Base-by-base conservation (phyloP, 768 basidiomycete genomes). In the Daedalea quercina region DNA sequence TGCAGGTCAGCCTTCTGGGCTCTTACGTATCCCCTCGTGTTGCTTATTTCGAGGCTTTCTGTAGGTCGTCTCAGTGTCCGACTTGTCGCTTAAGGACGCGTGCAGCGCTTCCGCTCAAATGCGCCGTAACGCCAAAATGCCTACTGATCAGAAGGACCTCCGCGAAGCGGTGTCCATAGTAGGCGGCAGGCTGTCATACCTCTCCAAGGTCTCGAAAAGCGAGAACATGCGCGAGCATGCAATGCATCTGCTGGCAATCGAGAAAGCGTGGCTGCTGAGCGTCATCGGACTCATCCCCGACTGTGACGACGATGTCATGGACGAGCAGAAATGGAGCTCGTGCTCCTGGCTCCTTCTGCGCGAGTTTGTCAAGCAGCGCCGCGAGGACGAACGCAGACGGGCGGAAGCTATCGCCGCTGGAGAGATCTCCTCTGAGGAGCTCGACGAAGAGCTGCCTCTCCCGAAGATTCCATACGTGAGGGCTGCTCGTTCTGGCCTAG, bases 281-380 rank as follows among this genome's bases (percentile, higher is more conserved):
- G 85, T 85, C 65, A 85, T 90, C 41, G 89, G 87, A 2, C 72
- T 91, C 45, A 92, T 93, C 53, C 78, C 80, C 8, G 90, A 90
- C 63, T 84, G 81, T 62, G 90, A 92, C 65, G 87, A 90, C 68
- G 86, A 89, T 62, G 82, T 89, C 53, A 90, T 89, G 90, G 91
- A 93, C 67, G 92, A 92, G 82, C 85, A 88, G 81, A 87, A 87
- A 79, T 86, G 84, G 82, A 81, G 79, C 59, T 82, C 82, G 40
- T 90, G 89, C 62, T 86, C 88, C 17, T 91, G 89, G 87, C 73
- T 90, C 1, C 75, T 90, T 1, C 72, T 90, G 1, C 78, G 75
- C 35, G 84, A 87, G 66, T 86, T 90, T 61, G 87, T 90, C 49
- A 81, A 79, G 59, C 62, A 77, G 47, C 71, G 80, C 47, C 65